Evolutionary conservation across 768 basidiomycete species (phyloP), one percentile per base, ranked within the genome.

Genomic region (Tylopilus intermedius): DNA sequence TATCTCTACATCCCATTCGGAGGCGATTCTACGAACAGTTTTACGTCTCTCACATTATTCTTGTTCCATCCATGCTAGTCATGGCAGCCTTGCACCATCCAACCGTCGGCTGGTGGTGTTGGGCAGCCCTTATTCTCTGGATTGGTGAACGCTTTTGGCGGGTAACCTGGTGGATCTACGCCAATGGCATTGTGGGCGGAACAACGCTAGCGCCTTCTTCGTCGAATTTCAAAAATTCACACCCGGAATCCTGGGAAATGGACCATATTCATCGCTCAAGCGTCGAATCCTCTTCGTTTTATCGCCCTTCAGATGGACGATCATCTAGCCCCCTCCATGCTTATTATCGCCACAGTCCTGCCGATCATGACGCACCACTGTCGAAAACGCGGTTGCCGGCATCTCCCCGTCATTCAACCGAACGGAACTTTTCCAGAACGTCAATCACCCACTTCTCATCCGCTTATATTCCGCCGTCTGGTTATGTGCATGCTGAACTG

Each of bases 71-170:
- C n/a, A 83, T 80, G 39, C 71, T 90, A 41, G 68, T 81, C 41
- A 72, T 77, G 51, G 75, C 82, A 5, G 84, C 80, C 15, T 65
- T 90, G 0, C 88, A 90, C 62, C 84, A 88, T 60, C 83, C 83
- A 2, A 72, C 78, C 2, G 63, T 86, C 22, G 76, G 76, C 69
- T 80, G 76, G 72, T 90, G 86, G 85, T 84, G 85, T 55, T 83
- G 81, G 71, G 72, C 71, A 13, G 79, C 88, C 0, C 73, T 84
- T 13, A 72, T 63, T 1, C 59, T 88, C 21, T 90, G 88, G 89
- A 63, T 67, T 1, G 76, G 74, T 10, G 88, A 90, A 63, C 76
- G 88, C 10, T 44, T 73, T 8, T 82, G 76, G 71, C 77, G 89
- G 3, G 71, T 71, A 39, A 65, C 72, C 2, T 74, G 80, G 65